These are phyloP conservation scores for Pichia sp. DNA, from an alignment of 1,139 yeast genomes.

Conservation along the genomic window DNA sequence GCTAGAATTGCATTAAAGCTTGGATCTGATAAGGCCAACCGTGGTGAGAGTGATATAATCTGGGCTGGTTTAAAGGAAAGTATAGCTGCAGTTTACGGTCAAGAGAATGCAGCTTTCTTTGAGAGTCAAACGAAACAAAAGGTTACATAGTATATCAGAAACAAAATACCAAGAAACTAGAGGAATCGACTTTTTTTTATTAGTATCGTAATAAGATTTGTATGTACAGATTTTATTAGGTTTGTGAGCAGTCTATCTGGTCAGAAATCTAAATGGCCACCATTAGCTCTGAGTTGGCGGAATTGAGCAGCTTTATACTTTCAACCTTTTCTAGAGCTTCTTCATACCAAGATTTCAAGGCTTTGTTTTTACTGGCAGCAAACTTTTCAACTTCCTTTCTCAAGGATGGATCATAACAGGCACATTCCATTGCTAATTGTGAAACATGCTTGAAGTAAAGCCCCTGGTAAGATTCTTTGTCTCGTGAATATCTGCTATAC, in stretches of 20 bases:
- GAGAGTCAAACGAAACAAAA: slow-evolving; percentile 17
- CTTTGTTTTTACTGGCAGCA: slow-evolving; percentile 6
- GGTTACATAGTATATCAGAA: too few relatives aligned
- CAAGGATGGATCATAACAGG: slow-evolving; percentile 18
- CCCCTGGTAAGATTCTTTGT: slow-evolving; percentile 15
- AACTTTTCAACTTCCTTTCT: slow-evolving; percentile 17
- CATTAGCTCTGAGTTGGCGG: slow-evolving; percentile 18
- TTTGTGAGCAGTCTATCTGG: too few relatives aligned
- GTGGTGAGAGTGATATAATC: slow-evolving; percentile 7
- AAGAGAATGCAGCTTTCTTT: slow-evolving; percentile 21
- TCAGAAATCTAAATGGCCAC: too few relatives aligned
- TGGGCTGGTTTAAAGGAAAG: slow-evolving; percentile 14
- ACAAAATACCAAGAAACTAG: too few relatives aligned
- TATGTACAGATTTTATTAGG: too few relatives aligned
- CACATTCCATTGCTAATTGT: slow-evolving; percentile 22
- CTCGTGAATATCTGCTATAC: slow-evolving; percentile 33
- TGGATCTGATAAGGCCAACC: slow-evolving; percentile 19
- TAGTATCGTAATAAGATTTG: too few relatives aligned
- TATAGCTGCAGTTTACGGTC: slow-evolving; percentile 16
- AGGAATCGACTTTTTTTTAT: too few relatives aligned
- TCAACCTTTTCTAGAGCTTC: slow-evolving; percentile 15
- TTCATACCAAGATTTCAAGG: slow-evolving; percentile 17
- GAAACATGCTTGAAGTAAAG: slow-evolving; percentile 19
- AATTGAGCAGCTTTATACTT: slow-evolving; percentile 16
- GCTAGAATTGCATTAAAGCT: slow-evolving; percentile 21